Conservation (phyloP, 257 asterid genomes). For the Ilex aquifolium region DNA sequence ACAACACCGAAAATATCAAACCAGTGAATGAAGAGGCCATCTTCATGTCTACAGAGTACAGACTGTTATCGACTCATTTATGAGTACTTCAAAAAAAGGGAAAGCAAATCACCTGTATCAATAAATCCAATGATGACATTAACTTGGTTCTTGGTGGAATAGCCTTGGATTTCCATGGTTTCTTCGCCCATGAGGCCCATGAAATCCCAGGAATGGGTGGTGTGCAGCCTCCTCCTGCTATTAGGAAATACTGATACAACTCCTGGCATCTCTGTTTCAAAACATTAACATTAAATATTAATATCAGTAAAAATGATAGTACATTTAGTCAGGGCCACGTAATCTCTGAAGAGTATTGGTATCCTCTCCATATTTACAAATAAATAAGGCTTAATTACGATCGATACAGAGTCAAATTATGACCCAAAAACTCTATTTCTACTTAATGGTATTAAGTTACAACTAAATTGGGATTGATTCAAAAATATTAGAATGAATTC, state of each 20-base stretch:
- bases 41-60: no score
- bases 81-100: background rate
- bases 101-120: slow-evolving; percentile 61
- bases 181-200: slow-evolving; percentile 82
- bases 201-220: slow-evolving; percentile 99
- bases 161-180: slow-evolving; percentile 89
- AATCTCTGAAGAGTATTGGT: no score
- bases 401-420: no score
- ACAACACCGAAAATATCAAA: no score
- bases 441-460: no score
- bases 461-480: no score
- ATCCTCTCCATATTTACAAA: no score
- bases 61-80: no score
- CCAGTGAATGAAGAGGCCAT: background rate
- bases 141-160: slow-evolving; percentile 89
- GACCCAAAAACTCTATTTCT: no score
- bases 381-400: no score
- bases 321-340: background rate
- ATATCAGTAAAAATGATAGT: background rate
- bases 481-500: no score
- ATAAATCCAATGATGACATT: slow-evolving; percentile 86
- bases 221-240: slow-evolving; percentile 69
- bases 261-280: slow-evolving; percentile 75
- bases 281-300: slow-evolving; percentile 13
- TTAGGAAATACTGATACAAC: slow-evolving; percentile 94